Percentiles rank a stretch among this genome's conserved stretches.
phyloP scores from a whole-genome alignment of 139 green algal genomes.

The Picochlorum sp. region DNA sequence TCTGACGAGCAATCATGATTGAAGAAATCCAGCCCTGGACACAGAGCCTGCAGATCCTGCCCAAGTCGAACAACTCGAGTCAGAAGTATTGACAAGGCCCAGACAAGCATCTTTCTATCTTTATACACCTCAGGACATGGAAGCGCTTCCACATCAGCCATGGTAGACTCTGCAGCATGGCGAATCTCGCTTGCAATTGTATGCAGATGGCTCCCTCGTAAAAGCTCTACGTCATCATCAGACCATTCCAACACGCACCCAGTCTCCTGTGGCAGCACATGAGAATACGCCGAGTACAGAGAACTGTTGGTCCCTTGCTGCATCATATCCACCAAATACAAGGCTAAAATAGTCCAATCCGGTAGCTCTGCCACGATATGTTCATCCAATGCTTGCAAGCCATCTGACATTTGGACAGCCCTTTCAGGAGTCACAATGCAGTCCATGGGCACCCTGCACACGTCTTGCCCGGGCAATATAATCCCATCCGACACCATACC shows the following conservation, averaged over 20 bases:
- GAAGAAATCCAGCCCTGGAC: constrained; percentile 55
- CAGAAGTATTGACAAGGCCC: constrained; percentile 52
- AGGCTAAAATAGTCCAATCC: constrained; percentile 54
- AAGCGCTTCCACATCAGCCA: constrained; percentile 28
- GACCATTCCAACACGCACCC: constrained; percentile 57
- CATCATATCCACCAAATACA: constrained; percentile 44
- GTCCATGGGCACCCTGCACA: constrained; percentile 43
- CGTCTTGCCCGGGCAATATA: constrained; percentile 29
- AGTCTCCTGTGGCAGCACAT: constrained; percentile 30
- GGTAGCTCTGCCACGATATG: constrained; percentile 16
- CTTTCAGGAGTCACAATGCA: constrained; percentile 31
- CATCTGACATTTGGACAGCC: constrained; percentile 16
- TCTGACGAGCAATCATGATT: constrained; percentile 39
- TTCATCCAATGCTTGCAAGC: neutral
- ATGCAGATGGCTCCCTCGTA: constrained; percentile 25
- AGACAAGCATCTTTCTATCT: constrained; percentile 30
- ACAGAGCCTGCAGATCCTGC: constrained; percentile 33
- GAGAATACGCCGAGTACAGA: constrained; percentile 29
- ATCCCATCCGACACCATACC: constrained; percentile 37
- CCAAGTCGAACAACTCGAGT: constrained; percentile 49
- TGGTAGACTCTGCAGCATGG: constrained; percentile 23
- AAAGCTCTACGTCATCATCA: constrained; percentile 36
- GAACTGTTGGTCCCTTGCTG: neutral
- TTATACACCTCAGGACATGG: constrained; percentile 1
- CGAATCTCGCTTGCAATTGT: constrained; percentile 28